These are phyloP conservation scores for Cyberlindnera xishuangbannaensis DNA, from an alignment of 805 yeast species.

Conservation along the genomic window DNA sequence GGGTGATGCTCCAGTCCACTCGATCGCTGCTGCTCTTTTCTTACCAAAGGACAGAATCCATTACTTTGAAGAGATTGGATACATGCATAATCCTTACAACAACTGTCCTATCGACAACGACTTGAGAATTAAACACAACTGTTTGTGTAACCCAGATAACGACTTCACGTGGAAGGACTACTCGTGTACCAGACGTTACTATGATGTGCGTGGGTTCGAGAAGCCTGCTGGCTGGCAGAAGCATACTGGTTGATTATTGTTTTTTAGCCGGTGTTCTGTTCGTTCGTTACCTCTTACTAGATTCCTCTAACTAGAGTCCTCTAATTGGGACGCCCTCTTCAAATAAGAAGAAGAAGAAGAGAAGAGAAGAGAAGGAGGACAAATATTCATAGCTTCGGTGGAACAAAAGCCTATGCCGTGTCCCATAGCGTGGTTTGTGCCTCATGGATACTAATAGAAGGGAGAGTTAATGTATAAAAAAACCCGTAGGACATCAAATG, in stretches of 20 bases:
- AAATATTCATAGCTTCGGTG: too few relatives aligned
- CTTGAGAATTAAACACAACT: slow-evolving; percentile 53
- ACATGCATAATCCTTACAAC: slow-evolving; percentile 75
- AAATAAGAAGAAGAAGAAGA: too few relatives aligned
- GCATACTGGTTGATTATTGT: slow-evolving; percentile 33
- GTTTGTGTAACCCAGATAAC: slow-evolving; percentile 63
- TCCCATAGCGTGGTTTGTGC: too few relatives aligned
- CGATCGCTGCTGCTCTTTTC: slow-evolving; percentile 79
- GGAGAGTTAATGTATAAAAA: too few relatives aligned
- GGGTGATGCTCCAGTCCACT: slow-evolving; percentile 95
- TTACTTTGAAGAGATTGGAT: slow-evolving; percentile 81
- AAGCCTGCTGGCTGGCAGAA: slow-evolving; percentile 72
- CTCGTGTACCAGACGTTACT: slow-evolving; percentile 65
- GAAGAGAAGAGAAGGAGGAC: too few relatives aligned
- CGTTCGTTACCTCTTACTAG: too few relatives aligned
- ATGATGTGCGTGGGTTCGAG: slow-evolving; percentile 44
- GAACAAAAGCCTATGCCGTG: too few relatives aligned
- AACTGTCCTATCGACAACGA: slow-evolving; percentile 69
- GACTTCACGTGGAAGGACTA: slow-evolving; percentile 76
- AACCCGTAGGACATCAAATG: too few relatives aligned
- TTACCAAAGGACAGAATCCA: slow-evolving; percentile 65
- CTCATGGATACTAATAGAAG: too few relatives aligned
- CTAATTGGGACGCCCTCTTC: too few relatives aligned
- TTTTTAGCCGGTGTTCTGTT: too few relatives aligned
- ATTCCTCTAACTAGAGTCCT: too few relatives aligned